phyloP scores from a whole-genome alignment of 2,329 filamentous ascomycete species.

The Botrytis squamosa region DNA sequence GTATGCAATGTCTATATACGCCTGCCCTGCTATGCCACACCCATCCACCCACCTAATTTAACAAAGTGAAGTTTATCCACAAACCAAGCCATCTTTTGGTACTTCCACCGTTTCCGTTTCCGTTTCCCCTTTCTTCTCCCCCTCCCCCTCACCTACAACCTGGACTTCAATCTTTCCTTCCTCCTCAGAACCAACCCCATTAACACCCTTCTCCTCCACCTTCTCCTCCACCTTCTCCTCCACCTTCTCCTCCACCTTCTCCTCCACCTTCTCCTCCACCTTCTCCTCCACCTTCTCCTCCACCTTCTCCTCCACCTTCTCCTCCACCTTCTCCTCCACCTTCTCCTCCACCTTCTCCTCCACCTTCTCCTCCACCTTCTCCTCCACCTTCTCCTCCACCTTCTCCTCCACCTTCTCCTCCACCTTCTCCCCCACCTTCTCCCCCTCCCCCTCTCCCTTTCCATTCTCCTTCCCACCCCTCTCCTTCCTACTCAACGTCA shows the following conservation, averaged over 20 bases:
- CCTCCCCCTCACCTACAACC: background rate
- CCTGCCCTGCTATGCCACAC: background rate
- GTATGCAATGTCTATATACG: background rate
- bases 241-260: constrained; percentile 34
- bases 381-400: constrained; percentile 34
- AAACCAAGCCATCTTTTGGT: constrained; percentile 34
- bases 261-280: constrained; percentile 34
- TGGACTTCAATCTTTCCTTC: background rate
- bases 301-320: constrained; percentile 53
- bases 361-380: constrained; percentile 34
- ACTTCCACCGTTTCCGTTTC: constrained; percentile 31
- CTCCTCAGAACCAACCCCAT: constrained; percentile 7
- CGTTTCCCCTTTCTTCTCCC: constrained; percentile 3
- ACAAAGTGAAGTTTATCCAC: constrained; percentile 22
- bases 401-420: constrained; percentile 36
- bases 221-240: constrained; percentile 36
- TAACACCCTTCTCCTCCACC: constrained; percentile 31
- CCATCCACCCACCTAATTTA: background rate
- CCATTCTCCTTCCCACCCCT: constrained; percentile 43
- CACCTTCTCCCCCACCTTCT: constrained; percentile 51
- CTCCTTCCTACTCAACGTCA: constrained; percentile 72
- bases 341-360: constrained; percentile 50
- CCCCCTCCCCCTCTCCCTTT: constrained; percentile 62
- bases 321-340: constrained; percentile 41
- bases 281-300: constrained; percentile 36